Evolutionary conservation across 441 rosid species (phyloP), one percentile per base, ranked within the genome.

Genomic region (Melastoma candidum): DNA sequence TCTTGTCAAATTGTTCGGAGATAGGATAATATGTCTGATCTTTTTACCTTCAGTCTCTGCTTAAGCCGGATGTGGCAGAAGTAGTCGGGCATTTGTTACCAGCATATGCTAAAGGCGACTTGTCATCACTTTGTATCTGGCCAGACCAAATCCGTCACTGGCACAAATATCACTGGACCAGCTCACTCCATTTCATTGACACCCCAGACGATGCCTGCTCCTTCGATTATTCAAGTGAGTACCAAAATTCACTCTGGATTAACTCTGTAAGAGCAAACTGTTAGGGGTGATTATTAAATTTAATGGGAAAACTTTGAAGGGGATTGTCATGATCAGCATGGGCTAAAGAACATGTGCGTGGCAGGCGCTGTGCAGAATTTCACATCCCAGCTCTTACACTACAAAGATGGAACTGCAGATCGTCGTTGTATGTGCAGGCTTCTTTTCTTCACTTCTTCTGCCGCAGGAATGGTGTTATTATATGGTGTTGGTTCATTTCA

Each of bases 131-230:
- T 53, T 87, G 96, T 53, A 59, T 63, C 12, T 90, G 98, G 96
- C 93, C 98, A 6, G 98, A 90, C 67, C 98, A 90, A 72, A 73
- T 90, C 70, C 74, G 98, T 41, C 95, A 90, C 60, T 87, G 96
- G 96, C 69, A 87, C 64, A 77, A 63, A 43, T 90, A 90, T 65
- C 74, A 85, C 25, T 90, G 98, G 98, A 87, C 98, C 0, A 85
- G 98, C 62, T 13, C 90, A 7, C 96, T 90, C 53, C 98, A 90
- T 72, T 87, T 73, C 82, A 90, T 90, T 10, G 98, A 90, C 72
- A 85, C 95, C 7, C 98, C 95, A 0, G 96, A 90, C 58, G 48
- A 78, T 3, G 80, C 78, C 13, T 90, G 98, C 78, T 63, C 83
- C 29, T 90, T 77, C 48, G 70, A 85, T 39, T 77, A 73, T 54